These are phyloP conservation scores for Andrographis paniculata DNA, from an alignment of 305 asterid species.

Conservation along the genomic window DNA sequence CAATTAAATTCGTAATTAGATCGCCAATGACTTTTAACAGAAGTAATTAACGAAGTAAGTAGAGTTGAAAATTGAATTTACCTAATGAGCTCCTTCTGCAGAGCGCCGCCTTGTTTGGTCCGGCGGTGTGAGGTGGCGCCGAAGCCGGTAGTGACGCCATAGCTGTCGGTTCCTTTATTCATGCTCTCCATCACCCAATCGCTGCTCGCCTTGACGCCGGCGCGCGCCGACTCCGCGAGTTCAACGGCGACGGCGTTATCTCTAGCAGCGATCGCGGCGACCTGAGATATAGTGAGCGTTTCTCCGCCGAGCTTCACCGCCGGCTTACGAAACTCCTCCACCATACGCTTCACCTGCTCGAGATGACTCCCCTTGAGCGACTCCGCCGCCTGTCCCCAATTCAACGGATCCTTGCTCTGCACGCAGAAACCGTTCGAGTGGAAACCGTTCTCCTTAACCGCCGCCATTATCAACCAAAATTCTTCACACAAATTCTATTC, in stretches of 20 bases:
- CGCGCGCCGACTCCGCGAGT: conserved; percentile 63
- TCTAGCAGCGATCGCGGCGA: conserved; percentile 62
- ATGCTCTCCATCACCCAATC: conserved; percentile 96
- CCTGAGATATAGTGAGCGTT: conserved; percentile 57
- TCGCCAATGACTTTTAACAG: too few relatives aligned
- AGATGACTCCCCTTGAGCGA: conserved; percentile 69
- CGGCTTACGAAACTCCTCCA: conserved; percentile 60
- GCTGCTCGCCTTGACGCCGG: conserved; percentile 82
- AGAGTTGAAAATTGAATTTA: conserved; percentile 17
- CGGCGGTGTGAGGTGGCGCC: conserved; percentile 90
- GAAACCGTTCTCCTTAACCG: conserved; percentile 17
- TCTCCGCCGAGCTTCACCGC: conserved; percentile 69
- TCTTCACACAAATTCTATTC: too few relatives aligned
- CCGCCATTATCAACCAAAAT: conserved; percentile 22
- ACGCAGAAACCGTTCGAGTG: conserved; percentile 33
- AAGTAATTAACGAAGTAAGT: too few relatives aligned
- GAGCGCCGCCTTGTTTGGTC: conserved; percentile 77
- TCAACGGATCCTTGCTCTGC: conserved; percentile 44
- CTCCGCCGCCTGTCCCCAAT: conserved; percentile 77
- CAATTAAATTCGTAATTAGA: neutral
- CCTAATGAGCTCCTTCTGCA: conserved; percentile 88
- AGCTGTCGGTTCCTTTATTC: conserved; percentile 77
- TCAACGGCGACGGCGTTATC: conserved; percentile 51
- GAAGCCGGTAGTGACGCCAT: conserved; percentile 89
- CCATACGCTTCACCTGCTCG: conserved; percentile 80